Base-by-base conservation (phyloP, 2,329 filamentous ascomycete genomes). In the Lojkania enalia region DNA sequence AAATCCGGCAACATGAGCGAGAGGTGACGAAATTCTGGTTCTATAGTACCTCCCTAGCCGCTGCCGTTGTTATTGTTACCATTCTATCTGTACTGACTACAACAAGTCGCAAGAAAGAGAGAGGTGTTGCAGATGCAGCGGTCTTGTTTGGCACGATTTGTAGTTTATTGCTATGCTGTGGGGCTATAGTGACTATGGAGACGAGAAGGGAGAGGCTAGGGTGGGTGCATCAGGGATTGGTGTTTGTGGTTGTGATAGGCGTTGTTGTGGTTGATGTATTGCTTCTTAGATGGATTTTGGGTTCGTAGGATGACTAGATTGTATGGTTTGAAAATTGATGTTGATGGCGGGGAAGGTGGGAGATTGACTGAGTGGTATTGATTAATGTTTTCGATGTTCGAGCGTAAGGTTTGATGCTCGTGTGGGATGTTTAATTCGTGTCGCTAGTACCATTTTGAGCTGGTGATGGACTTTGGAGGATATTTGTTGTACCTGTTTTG, bases 71-170 rank as follows among this genome's bases (percentile, higher is more conserved):
- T 5, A 76, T 92, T 6, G 77, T 90, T 25, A 66, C 78, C 36
- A 77, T 92, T 21, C 81, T 86, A 0, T 76, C 76, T 27, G 75
- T 86, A 7, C 78, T 94, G 27, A 81, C 87, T 21, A 71, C 75
- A 12, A 88, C 88, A 1, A 87, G 87, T 6, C 77, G 81, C 35
- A 84, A 83, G 61, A 86, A 81, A 64, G 76, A 86, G 53, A 76
- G 80, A 3, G 76, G 83, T n/a, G 83, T 88, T 64, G 88, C 92
- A 3, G 86, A 91, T 57, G 81, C 81, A 0, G 87, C 84, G 6
- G 85, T 88, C 2, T 77, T 87, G 1, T 75, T 88, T 30, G 87
- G 86, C 7, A 83, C 86, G 13, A 77, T 87, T 21, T 75, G 81
- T 20, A 87, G 84, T 51, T 64, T 90, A 30, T 77, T 67, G 31